Evolutionary conservation across 192 early-diverging fungal genomes (phyloP), one percentile per base, ranked within the genome.

Genomic region (Chytriomyces sp.): DNA sequence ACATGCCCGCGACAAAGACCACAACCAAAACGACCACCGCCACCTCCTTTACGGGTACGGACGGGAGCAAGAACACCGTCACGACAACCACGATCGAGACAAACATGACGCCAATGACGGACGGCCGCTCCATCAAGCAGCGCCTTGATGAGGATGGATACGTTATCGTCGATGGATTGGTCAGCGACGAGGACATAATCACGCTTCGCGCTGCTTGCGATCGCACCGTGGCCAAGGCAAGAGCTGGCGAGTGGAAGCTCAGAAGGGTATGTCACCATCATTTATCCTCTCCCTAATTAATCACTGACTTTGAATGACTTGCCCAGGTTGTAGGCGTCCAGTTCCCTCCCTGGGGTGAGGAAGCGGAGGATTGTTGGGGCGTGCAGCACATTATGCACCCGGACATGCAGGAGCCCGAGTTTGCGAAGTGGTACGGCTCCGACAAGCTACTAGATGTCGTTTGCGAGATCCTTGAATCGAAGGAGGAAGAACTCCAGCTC

Each of bases 321-420:
- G 2, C 22, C 17, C 76, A 80, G 53, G 69, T 79, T 30, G 82
- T 84, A 25, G 82, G 82, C 39, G 81, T 76, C 26, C 80, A 80
- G 52, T 84, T 84, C 39, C 82, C 82, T 31, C 82, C 82, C 25
- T 84, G 82, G 82, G 64, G 52, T 26, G 73, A 82, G 40, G 80
- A 73, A 8, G 75, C 68, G n/a, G 71, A 61, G 6, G 78, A 82
- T 39, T 75, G 77, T 10, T 84, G 82, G 82, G 82, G 82, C 40
- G 80, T 84, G 39, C 82, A 84, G 37, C 74, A 77, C 38, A 64
- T 81, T 39, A 80, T 82, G 64, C 77, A 84, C 53, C 82, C 82
- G 33, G 80, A 82, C 3, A 61, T 84, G n/a, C 22, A 64, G 26
- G 82, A 84, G 62, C 63, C 80, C 12, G 70, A 71, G 25, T 84